phyloP scores from a whole-genome alignment of 805 yeast genomes.

The Sugiyamaella mastotermitis region DNA sequence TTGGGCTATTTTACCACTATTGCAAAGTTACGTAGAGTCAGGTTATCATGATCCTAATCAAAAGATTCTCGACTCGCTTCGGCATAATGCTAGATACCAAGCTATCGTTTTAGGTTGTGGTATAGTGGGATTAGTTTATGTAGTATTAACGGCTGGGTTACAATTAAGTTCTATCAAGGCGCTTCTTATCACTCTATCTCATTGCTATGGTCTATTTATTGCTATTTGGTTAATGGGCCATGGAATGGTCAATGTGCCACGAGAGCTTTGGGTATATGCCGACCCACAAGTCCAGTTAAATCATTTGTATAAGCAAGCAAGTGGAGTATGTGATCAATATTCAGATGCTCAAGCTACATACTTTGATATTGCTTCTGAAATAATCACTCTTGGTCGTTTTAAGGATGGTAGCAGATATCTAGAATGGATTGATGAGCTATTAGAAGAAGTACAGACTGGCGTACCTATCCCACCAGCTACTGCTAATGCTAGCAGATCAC shows the following conservation, averaged over 20 bases:
- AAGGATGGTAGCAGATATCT: conserved; percentile 44
- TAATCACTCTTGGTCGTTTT: conserved; percentile 44
- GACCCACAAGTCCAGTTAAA: conserved; percentile 34
- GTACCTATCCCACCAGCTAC: conserved; percentile 11
- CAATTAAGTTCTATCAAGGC: conserved; percentile 52
- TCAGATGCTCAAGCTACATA: conserved; percentile 59
- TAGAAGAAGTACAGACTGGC: conserved; percentile 33
- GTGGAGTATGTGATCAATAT: conserved; percentile 50
- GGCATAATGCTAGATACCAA: conserved; percentile 55
- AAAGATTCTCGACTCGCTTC: conserved; percentile 51
- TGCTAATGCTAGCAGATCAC: conserved; percentile 9
- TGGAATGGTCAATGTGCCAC: conserved; percentile 66
- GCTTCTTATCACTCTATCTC: conserved; percentile 68
- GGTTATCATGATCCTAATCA: conserved; percentile 51
- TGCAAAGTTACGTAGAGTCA: conserved; percentile 67
- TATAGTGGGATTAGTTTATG: conserved; percentile 50
- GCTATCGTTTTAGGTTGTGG: conserved; percentile 48
- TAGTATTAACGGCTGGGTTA: conserved; percentile 50
- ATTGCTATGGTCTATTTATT: conserved; percentile 64
- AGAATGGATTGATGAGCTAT: conserved; percentile 60
- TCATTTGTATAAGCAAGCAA: conserved; percentile 47
- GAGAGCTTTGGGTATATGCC: conserved; percentile 34
- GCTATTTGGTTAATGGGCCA: conserved; percentile 85
- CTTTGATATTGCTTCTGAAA: conserved; percentile 57
- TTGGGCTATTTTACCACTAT: conserved; percentile 67